These are phyloP conservation scores for Fusarium proliferatum DNA, from an alignment of 2,329 filamentous ascomycete species.

Conservation along the genomic window DNA sequence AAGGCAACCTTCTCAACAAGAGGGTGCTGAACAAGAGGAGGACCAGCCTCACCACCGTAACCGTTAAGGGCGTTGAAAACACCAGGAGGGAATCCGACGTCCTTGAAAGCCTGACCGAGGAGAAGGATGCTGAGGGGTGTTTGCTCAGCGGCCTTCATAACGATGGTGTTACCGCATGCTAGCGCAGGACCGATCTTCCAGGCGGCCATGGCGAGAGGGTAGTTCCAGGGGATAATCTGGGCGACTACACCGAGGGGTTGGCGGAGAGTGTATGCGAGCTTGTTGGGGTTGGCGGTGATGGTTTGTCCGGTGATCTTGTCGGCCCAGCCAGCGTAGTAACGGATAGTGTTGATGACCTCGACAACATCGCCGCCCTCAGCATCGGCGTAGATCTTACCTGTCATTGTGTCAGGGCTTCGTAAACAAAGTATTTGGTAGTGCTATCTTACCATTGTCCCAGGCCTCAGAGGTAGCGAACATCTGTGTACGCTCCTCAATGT, in stretches of 20 bases:
- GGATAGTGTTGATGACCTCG: conserved; percentile 51
- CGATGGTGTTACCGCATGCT: conserved; percentile 75
- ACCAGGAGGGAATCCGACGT: conserved; percentile 80
- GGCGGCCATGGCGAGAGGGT: conserved; percentile 78
- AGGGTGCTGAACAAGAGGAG: conserved; percentile 66
- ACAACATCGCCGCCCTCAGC: conserved; percentile 70
- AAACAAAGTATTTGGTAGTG: conserved; percentile 51
- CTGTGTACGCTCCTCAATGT: conserved; percentile 69
- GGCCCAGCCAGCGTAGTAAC: conserved; percentile 75
- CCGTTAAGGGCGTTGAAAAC: conserved; percentile 81
- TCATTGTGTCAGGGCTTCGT: neutral
- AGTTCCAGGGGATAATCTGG: conserved; percentile 90
- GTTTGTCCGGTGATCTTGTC: conserved; percentile 89
- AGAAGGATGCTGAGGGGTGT: conserved; percentile 77
- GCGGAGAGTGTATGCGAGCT: conserved; percentile 79
- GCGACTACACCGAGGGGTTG: conserved; percentile 74
- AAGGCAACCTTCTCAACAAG: conserved; percentile 81
- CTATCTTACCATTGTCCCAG: conserved; percentile 65
- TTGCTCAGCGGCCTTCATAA: conserved; percentile 80
- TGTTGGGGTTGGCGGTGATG: conserved; percentile 77
- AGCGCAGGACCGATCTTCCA: conserved; percentile 84
- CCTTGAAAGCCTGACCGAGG: conserved; percentile 72
- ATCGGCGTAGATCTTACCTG: conserved; percentile 71
- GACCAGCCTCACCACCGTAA: conserved; percentile 79
- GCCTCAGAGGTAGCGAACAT: conserved; percentile 68